Percentiles rank a stretch among this genome's conserved stretches.
These are phyloP conservation scores for Hemisphaericaspora subhashii DNA, from an alignment of 1,139 yeast species.

Conservation along the genomic window DNA sequence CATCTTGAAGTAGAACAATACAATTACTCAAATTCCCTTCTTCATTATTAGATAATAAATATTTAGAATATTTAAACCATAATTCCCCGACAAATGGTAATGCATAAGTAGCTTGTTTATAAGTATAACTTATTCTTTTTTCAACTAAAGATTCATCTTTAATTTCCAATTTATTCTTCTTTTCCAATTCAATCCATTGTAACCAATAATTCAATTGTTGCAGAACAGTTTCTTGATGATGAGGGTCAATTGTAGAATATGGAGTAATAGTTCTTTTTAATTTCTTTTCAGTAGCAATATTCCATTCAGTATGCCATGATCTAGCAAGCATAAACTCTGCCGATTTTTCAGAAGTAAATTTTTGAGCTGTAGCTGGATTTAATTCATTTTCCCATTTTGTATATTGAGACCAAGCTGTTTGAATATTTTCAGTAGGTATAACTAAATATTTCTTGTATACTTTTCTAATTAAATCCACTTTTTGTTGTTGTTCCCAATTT, in stretches of 20 bases:
- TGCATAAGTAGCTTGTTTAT: slow-evolving; percentile 66
- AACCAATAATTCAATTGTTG: slow-evolving; percentile 60
- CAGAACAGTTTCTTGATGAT: slow-evolving; percentile 18
- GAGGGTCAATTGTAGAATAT: slow-evolving; percentile 20
- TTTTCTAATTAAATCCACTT: slow-evolving; percentile 73
- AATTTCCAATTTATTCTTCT: slow-evolving; percentile 63
- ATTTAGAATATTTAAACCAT: slow-evolving; percentile 69
- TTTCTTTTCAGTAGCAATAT: slow-evolving; percentile 48
- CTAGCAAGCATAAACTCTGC: slow-evolving; percentile 90
- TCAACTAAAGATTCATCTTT: slow-evolving; percentile 48
- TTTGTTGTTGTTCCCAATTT: slow-evolving; percentile 86
- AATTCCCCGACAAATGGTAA: slow-evolving; percentile 76
- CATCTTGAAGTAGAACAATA: slow-evolving; percentile 51
- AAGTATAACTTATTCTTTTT: slow-evolving; percentile 71
- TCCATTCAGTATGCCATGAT: slow-evolving; percentile 72
- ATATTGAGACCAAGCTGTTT: slow-evolving; percentile 77
- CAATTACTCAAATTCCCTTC: slow-evolving; percentile 35
- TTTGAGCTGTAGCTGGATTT: slow-evolving; percentile 77
- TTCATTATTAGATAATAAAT: slow-evolving; percentile 30
- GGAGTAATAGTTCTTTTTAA: slow-evolving; percentile 42
- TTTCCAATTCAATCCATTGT: slow-evolving; percentile 80
- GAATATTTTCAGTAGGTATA: slow-evolving; percentile 74
- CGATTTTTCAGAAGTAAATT: slow-evolving; percentile 79
- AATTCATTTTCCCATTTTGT: slow-evolving; percentile 80
- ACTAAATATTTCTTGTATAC: slow-evolving; percentile 69